Conservation (phyloP, 768 basidiomycete species). For the Favolaschia claudopus region DNA sequence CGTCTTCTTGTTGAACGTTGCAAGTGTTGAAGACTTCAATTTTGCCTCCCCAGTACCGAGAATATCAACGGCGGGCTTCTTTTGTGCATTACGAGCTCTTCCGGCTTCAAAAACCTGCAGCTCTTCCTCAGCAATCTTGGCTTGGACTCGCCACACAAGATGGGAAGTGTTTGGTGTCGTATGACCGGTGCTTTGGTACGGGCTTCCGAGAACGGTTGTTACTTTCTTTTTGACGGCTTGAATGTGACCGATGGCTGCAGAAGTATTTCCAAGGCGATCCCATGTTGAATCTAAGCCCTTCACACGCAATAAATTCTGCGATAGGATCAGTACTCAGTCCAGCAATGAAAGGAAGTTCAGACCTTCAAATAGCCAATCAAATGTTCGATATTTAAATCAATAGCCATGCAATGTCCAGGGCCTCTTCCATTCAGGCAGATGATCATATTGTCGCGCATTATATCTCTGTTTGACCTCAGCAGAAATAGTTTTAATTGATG, state of each 20-base stretch:
- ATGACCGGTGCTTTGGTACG: constrained; percentile 39
- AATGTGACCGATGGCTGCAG: constrained; percentile 33
- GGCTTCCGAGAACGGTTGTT: constrained; percentile 14
- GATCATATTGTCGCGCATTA: constrained; percentile 45
- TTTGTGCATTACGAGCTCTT: not conserved
- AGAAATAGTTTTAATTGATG: not conserved
- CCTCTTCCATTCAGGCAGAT: constrained; percentile 38
- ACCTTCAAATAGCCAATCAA: constrained; percentile 43
- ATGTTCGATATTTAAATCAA: constrained; percentile 49
- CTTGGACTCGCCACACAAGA: constrained; percentile 31
- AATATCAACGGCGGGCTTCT: constrained; percentile 26
- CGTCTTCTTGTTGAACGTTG: constrained; percentile 43
- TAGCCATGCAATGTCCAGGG: constrained; percentile 41
- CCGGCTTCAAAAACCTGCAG: constrained; percentile 21
- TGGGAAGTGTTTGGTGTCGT: constrained; percentile 21
- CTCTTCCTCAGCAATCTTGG: constrained; percentile 20
- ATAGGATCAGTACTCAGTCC: not conserved
- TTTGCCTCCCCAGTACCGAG: constrained; percentile 26
- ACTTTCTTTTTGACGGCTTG: constrained; percentile 37
- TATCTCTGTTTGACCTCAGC: constrained; percentile 32
- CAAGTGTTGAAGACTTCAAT: constrained; percentile 33
- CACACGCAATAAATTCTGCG: constrained; percentile 35
- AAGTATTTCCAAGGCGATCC: constrained; percentile 41
- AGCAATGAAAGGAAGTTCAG: not conserved
- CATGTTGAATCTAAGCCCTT: constrained; percentile 41